Evolutionary conservation across 2,329 filamentous ascomycete genomes (phyloP).

Genomic region (Epichloe sp.): DNA sequence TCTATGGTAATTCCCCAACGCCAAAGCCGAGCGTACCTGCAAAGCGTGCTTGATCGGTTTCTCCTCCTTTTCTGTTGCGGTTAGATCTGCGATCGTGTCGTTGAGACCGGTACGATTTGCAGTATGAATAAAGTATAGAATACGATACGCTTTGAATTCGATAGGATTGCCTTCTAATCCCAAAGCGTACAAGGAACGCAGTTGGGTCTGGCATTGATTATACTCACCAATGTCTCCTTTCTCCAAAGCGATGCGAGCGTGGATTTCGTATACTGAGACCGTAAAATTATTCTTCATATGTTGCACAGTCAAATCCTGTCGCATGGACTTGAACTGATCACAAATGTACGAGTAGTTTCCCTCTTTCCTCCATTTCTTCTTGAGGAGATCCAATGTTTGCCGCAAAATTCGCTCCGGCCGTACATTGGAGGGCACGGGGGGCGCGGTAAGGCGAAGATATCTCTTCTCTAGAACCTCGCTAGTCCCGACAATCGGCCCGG

Average conservation of each 20-base stretch:
- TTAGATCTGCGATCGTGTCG: conserved; percentile 98
- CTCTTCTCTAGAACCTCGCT: conserved; percentile 79
- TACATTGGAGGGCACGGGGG: conserved; percentile 72
- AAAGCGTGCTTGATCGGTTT: conserved; percentile 79
- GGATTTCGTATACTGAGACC: conserved; percentile 91
- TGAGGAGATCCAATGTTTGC: conserved; percentile 75
- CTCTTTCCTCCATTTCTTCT: conserved; percentile 88
- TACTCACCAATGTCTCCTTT: conserved; percentile 99
- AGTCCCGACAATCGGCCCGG: conserved; percentile 71
- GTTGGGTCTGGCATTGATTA: conserved; percentile 99
- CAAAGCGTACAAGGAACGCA: conserved; percentile 80
- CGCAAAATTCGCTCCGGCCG: conserved; percentile 70
- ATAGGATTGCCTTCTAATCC: conserved; percentile 78
- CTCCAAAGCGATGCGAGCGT: conserved; percentile 92
- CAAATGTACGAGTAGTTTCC: conserved; percentile 96
- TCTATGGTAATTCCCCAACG: conserved; percentile 90
- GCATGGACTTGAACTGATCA: conserved; percentile 97
- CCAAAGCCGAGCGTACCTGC: conserved; percentile 78
- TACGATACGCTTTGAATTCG: conserved; percentile 99
- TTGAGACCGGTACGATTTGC: conserved; percentile 97
- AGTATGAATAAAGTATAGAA: conserved; percentile 98
- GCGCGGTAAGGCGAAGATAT: conserved; percentile 85
- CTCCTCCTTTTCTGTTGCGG: conserved; percentile 84
- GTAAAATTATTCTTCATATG: conserved; percentile 96
- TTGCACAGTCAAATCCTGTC: conserved; percentile 95